Evolutionary conservation across 305 asterid species (phyloP).

Genomic region (Fraxinus velutina): DNA sequence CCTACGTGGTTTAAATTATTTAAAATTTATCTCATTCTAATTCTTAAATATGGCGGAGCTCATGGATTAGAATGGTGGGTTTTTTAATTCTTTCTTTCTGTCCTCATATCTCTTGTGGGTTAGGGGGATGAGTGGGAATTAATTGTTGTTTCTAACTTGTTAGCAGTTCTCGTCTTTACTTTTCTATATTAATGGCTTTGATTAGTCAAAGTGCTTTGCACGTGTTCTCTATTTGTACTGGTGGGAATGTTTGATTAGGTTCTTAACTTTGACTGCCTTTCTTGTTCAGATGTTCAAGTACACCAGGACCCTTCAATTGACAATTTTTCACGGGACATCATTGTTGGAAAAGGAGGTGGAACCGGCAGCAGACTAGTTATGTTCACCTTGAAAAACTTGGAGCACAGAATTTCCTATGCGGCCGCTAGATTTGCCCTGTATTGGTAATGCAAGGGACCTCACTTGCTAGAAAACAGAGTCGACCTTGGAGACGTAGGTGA

Average conservation of each 20-base stretch:
- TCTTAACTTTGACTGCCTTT: not conserved
- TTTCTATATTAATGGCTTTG: not conserved
- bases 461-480: slow-evolving; percentile 9
- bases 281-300: slow-evolving; percentile 61
- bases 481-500: not conserved
- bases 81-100: not conserved
- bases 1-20: not conserved
- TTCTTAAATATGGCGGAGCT: not conserved
- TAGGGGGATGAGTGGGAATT: not conserved
- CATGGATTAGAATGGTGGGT: slow-evolving; percentile 14
- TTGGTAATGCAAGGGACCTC: slow-evolving; percentile 10
- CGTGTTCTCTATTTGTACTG: not conserved
- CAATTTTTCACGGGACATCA: slow-evolving; percentile 82
- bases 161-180: not conserved
- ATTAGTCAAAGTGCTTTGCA: not conserved
- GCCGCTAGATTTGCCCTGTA: slow-evolving; percentile 2
- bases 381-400: slow-evolving; percentile 11
- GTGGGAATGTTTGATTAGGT: not conserved
- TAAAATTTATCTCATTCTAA: not conserved
- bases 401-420: slow-evolving; percentile 9
- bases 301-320: slow-evolving; percentile 66
- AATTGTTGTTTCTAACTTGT: not conserved
- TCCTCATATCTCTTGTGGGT: not conserved
- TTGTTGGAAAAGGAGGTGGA: slow-evolving; percentile 78
- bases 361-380: slow-evolving; percentile 25